These are phyloP conservation scores for Raphanus raphanistrum DNA, from an alignment of 345 rosid species.

Conservation along the genomic window DNA sequence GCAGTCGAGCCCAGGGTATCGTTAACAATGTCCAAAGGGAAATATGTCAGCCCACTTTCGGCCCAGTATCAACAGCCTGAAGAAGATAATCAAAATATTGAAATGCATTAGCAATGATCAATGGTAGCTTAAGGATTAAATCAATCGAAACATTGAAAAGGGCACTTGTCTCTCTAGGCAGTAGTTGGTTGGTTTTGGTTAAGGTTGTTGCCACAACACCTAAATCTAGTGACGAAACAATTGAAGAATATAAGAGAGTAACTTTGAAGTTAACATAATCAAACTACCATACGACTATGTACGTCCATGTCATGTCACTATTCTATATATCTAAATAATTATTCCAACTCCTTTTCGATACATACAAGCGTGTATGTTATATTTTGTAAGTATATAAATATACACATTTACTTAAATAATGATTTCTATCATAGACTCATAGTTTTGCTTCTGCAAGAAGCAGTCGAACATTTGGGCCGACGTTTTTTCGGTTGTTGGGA, in stretches of 20 bases:
- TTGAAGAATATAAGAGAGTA: conserved; percentile 22
- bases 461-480: conserved; percentile 33
- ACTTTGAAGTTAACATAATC: conserved; percentile 34
- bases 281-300: conserved; percentile 24
- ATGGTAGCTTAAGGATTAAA: conserved; percentile 14
- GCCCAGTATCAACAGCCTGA: neutral
- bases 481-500: conserved; percentile 31
- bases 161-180: conserved; percentile 19
- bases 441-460: conserved; percentile 35
- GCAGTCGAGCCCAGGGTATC: neutral
- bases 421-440: neutral
- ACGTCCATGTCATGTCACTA: conserved; percentile 28
- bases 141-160: conserved; percentile 21
- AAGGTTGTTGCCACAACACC: conserved; percentile 38
- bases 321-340: neutral
- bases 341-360: conserved; percentile 12
- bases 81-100: too few relatives aligned
- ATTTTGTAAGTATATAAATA: neutral
- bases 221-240: conserved; percentile 32
- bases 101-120: neutral
- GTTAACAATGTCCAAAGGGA: neutral
- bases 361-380: conserved; percentile 12
- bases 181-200: conserved; percentile 35
- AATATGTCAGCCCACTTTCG: neutral
- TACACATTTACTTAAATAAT: neutral